Base-by-base conservation (phyloP, 805 yeast genomes). In the Zygosaccharomyces pseudorouxii region DNA sequence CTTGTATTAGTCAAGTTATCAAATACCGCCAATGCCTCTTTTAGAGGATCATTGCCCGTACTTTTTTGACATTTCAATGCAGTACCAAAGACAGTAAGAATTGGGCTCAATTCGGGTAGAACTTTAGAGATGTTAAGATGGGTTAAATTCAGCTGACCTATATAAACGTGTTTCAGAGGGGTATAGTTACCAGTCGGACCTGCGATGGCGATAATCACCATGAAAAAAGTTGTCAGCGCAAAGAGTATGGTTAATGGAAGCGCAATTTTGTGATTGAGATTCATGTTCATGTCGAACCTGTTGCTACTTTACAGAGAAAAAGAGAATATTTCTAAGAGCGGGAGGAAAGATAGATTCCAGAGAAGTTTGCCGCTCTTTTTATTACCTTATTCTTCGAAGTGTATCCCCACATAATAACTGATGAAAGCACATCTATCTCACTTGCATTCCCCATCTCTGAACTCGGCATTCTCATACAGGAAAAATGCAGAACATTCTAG, bases 41-140 rank as follows among this genome's bases (percentile, higher is more conserved):
- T 56, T 8, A 51, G 30, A 19, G 62, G 51, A 20, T 49, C 50
- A 38, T 58, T 58, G 4, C 14, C 35, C 4, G 16, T 12, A 12
- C 7, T 30, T n/a, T 30, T 30, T 30, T 30, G 35, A 12, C 18
- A 39, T 58, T 56, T 43, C 36, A 67, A 39, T 28, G 67, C 59
- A 14, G 61, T 53, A 14, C 65, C 63, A 6, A 67, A 39, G 5
- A 65, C 53, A 4, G 56, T 45, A 22, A 66, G 44, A 16, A 65
- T 51, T n/a, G 67, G 62, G 14, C 53, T 54, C 7, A 64, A 49
- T 33, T 56, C 51, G 31, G 71, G 71, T 22, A 65, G 44, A 49
- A 65, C 63, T 46, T 67, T 67, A 23, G 68, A 57, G 18, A 65
- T 66, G 38, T 67, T 67, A 43, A 67, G 60, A 31, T 60, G 62